A percentile compares a stretch with the other conserved stretches of the same genome.
Conservation (phyloP, 805 yeast genomes). For the Kodamaea kakaduensis region DNA sequence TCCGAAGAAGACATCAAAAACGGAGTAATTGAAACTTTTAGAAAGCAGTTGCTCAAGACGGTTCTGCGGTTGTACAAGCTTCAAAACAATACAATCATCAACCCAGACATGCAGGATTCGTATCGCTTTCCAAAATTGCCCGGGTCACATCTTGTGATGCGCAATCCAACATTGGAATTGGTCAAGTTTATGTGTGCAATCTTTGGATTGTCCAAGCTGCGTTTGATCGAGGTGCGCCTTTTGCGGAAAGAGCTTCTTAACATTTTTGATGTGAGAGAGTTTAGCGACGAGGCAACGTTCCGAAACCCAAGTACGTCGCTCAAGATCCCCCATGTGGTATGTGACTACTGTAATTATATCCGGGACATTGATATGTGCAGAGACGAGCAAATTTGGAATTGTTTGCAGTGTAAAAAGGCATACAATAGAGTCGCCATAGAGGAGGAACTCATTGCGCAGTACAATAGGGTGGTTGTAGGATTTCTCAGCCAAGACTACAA, state of each 20-base stretch:
- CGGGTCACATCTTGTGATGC: constrained; percentile 58
- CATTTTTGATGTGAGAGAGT: constrained; percentile 78
- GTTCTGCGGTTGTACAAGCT: constrained; percentile 59
- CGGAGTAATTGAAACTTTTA: constrained; percentile 53
- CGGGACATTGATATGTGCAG: constrained; percentile 81
- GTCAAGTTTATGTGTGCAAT: constrained; percentile 74
- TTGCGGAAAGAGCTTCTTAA: constrained; percentile 70
- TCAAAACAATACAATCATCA: constrained; percentile 70
- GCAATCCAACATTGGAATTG: constrained; percentile 75
- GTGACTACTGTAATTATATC: constrained; percentile 73
- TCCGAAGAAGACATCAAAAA: constrained; percentile 30
- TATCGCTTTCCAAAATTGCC: constrained; percentile 75
- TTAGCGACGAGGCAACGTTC: constrained; percentile 70
- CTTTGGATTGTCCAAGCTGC: constrained; percentile 57
- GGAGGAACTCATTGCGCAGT: constrained; percentile 68
- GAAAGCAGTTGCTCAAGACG: constrained; percentile 63
- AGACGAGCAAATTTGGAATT: constrained; percentile 57
- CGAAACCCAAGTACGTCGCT: constrained; percentile 71
- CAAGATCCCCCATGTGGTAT: constrained; percentile 61
- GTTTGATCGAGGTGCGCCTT: constrained; percentile 68
- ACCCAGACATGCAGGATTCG: constrained; percentile 57
- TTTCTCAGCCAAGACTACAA: constrained; percentile 77
- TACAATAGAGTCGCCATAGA: constrained; percentile 71
- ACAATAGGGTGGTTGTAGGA: constrained; percentile 50
- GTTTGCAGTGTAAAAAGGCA: constrained; percentile 61